Conservation (phyloP, 345 rosid genomes). For the Crucihimalaya himalaica region DNA sequence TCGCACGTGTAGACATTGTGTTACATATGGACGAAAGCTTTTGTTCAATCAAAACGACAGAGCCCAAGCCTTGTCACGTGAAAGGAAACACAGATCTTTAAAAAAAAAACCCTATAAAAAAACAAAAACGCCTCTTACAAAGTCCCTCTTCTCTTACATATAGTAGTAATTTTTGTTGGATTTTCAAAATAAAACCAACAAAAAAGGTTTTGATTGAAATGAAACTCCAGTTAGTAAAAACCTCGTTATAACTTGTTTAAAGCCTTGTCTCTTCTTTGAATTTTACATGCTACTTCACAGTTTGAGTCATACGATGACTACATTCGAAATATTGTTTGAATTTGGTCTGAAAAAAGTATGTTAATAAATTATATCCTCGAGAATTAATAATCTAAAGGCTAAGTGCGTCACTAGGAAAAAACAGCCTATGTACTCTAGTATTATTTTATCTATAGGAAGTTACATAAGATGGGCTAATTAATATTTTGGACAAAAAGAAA, state of each 20-base stretch:
- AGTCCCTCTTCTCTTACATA: background rate
- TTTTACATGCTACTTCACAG: background rate
- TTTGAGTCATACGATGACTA: background rate
- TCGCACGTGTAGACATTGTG: slow-evolving; percentile 39
- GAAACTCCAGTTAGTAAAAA: background rate
- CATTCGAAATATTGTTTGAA: background rate
- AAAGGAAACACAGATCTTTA: slow-evolving; percentile 31
- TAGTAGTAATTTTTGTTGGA: background rate
- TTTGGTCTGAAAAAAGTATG: background rate
- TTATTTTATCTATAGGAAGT: background rate
- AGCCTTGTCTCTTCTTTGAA: background rate
- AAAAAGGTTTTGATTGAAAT: too few relatives aligned
- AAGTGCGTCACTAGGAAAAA: background rate
- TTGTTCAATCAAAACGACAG: slow-evolving; percentile 40
- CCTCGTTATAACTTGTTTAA: background rate
- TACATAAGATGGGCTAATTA: slow-evolving; percentile 19
- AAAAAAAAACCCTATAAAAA: background rate
- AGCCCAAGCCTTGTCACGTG: slow-evolving; percentile 40
- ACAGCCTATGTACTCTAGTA: background rate
- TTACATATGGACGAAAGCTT: slow-evolving; percentile 32
- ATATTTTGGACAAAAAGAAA: slow-evolving; percentile 35
- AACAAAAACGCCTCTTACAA: background rate
- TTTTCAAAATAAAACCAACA: background rate
- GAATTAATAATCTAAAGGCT: background rate
- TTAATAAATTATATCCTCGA: background rate